These are phyloP conservation scores for Oxyria digyna DNA, from an alignment of 148 eudicot genomes.

Conservation along the genomic window DNA sequence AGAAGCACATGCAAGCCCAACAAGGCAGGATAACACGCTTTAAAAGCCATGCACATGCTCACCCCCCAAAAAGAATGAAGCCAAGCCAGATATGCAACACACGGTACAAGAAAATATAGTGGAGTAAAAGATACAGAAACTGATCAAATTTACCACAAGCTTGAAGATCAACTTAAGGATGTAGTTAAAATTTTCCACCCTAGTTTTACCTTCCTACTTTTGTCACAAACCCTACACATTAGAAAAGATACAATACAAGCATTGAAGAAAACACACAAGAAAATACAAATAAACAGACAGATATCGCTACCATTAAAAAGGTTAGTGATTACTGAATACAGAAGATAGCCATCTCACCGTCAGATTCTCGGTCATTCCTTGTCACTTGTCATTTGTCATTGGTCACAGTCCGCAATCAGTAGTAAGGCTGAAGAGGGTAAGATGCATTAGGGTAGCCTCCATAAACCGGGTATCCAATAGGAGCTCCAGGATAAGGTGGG, in stretches of 20 bases:
- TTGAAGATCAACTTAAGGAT: conserved; percentile 9
- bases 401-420: conserved; percentile 62
- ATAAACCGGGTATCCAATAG: conserved; percentile 58
- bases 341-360: not conserved
- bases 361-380: no score
- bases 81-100: not conserved
- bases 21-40: not conserved
- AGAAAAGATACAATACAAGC: not conserved
- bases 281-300: conserved; percentile 11
- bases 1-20: conserved; percentile 1
- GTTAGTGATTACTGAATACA: conserved; percentile 18
- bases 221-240: not conserved
- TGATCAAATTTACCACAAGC: conserved; percentile 6
- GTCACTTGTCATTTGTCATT: not conserved
- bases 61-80: not conserved
- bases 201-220: not conserved
- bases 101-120: not conserved
- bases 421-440: conserved; percentile 66
- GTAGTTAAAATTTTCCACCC: conserved; percentile 12
- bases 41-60: not conserved
- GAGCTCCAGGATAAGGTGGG: conserved; percentile 59
- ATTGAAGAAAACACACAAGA: conserved; percentile 5
- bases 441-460: conserved; percentile 59
- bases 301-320: conserved; percentile 12
- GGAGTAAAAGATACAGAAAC: conserved; percentile 2